Conservation (phyloP, 305 asterid genomes). For the Lippia alba region DNA sequence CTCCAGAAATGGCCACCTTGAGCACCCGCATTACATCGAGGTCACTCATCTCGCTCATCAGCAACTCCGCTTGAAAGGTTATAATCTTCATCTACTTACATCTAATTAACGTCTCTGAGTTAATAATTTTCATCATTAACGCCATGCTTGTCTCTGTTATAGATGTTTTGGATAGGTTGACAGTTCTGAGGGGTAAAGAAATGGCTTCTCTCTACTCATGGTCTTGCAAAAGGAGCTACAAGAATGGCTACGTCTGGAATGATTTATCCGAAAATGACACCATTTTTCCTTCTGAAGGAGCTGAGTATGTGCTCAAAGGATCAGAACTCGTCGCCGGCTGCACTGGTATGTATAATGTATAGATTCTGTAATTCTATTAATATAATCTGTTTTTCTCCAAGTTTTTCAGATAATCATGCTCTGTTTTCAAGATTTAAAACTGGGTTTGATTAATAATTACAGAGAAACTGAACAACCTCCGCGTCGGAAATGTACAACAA, state of each 20-base stretch:
- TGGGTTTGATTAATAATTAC: background rate
- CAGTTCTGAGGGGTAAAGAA: slow-evolving; percentile 61
- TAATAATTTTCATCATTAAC: background rate
- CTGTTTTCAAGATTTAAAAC: background rate
- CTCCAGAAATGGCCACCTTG: slow-evolving; percentile 72
- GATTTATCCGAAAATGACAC: slow-evolving; percentile 57
- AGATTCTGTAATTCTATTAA: no score
- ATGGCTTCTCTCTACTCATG: slow-evolving; percentile 75
- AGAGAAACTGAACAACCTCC: slow-evolving; percentile 46
- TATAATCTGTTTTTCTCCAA: background rate
- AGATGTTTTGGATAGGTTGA: slow-evolving; percentile 64
- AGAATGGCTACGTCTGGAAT: slow-evolving; percentile 71
- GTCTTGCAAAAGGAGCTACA: slow-evolving; percentile 82
- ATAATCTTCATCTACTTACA: background rate
- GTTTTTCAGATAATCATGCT: background rate
- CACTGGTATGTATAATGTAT: slow-evolving; percentile 44
- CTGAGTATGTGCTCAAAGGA: slow-evolving; percentile 73
- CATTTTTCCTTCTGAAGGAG: slow-evolving; percentile 62
- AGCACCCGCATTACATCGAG: slow-evolving; percentile 75
- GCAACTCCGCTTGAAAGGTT: slow-evolving; percentile 69
- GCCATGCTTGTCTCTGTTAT: background rate
- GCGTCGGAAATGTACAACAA: background rate
- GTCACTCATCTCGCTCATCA: slow-evolving; percentile 59
- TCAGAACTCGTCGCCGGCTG: slow-evolving; percentile 51
- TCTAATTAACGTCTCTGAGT: background rate